Evolutionary conservation across 2,329 filamentous ascomycete genomes (phyloP).

Genomic region (Pseudocercospora cruenta): DNA sequence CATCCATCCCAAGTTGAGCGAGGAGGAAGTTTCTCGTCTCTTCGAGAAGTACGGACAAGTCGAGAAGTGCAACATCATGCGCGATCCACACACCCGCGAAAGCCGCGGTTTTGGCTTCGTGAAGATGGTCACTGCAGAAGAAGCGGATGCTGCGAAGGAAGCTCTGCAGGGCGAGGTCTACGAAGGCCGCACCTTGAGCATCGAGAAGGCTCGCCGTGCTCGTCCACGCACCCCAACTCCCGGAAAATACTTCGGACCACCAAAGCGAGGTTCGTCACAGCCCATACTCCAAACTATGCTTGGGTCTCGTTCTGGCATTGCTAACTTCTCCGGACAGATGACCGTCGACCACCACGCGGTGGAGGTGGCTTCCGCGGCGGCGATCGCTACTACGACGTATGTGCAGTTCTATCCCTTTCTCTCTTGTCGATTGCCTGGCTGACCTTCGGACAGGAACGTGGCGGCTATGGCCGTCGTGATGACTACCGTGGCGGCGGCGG

Average conservation of each 20-base stretch:
- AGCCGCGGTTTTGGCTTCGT: constrained; percentile 99
- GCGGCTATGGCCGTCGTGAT: constrained; percentile 48
- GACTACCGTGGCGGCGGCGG: constrained; percentile 55
- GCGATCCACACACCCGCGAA: constrained; percentile 96
- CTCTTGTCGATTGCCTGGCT: constrained; percentile 4
- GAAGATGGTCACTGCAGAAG: constrained; percentile 94
- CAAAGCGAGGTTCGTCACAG: constrained; percentile 66
- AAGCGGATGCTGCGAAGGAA: constrained; percentile 96
- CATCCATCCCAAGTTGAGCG: constrained; percentile 88
- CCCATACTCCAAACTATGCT: constrained; percentile 18
- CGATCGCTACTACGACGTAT: constrained; percentile 51
- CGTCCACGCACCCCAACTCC: constrained; percentile 94
- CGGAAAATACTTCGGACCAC: constrained; percentile 98
- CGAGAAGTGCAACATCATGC: constrained; percentile 99
- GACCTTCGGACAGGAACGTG: constrained; percentile 35
- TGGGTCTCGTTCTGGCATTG: constrained; percentile 20
- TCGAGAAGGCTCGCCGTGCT: constrained; percentile 96
- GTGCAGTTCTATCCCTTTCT: constrained; percentile 8
- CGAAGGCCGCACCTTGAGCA: constrained; percentile 93
- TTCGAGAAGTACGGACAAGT: constrained; percentile 99
- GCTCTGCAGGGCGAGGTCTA: constrained; percentile 93
- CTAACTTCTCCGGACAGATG: constrained; percentile 40
- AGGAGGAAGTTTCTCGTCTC: constrained; percentile 87
- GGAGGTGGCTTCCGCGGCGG: constrained; percentile 51
- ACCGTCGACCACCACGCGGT: constrained; percentile 44